Evolutionary conservation across 257 asterid genomes (phyloP).

Genomic region (Plectranthus barbatus): DNA sequence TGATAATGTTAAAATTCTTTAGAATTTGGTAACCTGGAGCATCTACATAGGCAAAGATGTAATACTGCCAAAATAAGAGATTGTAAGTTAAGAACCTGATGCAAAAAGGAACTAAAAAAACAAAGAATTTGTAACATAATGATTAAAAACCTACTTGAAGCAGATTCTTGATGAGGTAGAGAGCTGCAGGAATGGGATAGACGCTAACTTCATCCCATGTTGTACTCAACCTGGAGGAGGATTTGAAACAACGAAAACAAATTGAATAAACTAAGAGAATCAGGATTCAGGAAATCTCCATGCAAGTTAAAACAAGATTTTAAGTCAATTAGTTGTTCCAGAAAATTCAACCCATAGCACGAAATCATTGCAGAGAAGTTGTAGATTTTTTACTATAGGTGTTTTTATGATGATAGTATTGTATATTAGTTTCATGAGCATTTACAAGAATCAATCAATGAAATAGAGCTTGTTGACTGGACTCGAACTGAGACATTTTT

Average conservation of each 20-base stretch:
- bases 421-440: background rate
- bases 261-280: background rate
- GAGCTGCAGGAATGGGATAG: conserved; percentile 95
- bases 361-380: conserved; percentile 7
- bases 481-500: background rate
- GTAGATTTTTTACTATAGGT: background rate
- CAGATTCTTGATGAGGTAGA: conserved; percentile 88
- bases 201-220: conserved; percentile 90
- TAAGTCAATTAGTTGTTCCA: background rate
- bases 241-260: conserved; percentile 8
- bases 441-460: background rate
- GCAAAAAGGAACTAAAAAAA: conserved; percentile 3
- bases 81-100: conserved; percentile 16
- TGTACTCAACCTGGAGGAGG: conserved; percentile 62
- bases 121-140: background rate
- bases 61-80: conserved; percentile 62
- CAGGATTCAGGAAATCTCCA: background rate
- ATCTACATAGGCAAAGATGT: conserved; percentile 94
- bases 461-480: background rate
- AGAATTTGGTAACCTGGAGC: conserved; percentile 99
- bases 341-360: conserved; percentile 5
- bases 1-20: conserved; percentile 91
- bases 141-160: conserved; percentile 63
- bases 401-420: background rate
- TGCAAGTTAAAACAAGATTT: background rate